Percentiles rank a stretch among this genome's conserved stretches.
Evolutionary conservation across 768 basidiomycete genomes (phyloP).

Genomic region (Pholiota microspora): DNA sequence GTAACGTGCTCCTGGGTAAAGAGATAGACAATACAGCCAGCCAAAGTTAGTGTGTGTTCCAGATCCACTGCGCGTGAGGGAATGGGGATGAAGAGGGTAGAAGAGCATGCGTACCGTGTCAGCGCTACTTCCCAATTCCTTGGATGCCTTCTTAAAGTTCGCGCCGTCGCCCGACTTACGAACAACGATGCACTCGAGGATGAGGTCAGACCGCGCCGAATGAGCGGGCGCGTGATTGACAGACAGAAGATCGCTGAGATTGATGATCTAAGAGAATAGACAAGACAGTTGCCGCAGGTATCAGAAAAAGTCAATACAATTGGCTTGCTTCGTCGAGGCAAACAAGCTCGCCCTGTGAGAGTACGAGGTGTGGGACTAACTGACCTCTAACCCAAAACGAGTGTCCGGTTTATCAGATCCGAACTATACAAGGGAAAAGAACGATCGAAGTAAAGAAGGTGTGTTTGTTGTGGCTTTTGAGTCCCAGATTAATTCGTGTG

Average conservation of each 20-base stretch:
- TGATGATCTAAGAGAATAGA: constrained; percentile 38
- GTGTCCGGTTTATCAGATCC: constrained; percentile 96
- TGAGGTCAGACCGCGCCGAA: constrained; percentile 27
- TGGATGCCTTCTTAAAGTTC: constrained; percentile 41
- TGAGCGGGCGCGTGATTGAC: constrained; percentile 25
- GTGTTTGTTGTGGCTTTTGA: not conserved
- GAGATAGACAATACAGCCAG: not conserved
- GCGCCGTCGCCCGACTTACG: constrained; percentile 34
- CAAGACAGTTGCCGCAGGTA: constrained; percentile 12
- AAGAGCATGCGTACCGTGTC: constrained; percentile 16
- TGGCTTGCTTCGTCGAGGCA: constrained; percentile 8
- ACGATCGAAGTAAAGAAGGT: constrained; percentile 6
- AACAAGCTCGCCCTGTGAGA: constrained; percentile 6
- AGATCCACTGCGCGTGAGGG: not conserved
- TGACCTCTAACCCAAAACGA: constrained; percentile 82
- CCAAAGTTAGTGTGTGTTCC: not conserved
- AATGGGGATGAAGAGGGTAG: not conserved
- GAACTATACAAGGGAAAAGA: constrained; percentile 49
- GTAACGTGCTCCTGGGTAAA: constrained; percentile 44
- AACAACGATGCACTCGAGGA: constrained; percentile 47
- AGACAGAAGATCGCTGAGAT: constrained; percentile 38
- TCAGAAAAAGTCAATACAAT: constrained; percentile 4
- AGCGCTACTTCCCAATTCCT: constrained; percentile 24
- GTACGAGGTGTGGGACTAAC: too few relatives aligned
- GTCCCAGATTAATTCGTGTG: not conserved